Conservation (phyloP, 345 rosid species). For the Gossypioides kirkii region DNA sequence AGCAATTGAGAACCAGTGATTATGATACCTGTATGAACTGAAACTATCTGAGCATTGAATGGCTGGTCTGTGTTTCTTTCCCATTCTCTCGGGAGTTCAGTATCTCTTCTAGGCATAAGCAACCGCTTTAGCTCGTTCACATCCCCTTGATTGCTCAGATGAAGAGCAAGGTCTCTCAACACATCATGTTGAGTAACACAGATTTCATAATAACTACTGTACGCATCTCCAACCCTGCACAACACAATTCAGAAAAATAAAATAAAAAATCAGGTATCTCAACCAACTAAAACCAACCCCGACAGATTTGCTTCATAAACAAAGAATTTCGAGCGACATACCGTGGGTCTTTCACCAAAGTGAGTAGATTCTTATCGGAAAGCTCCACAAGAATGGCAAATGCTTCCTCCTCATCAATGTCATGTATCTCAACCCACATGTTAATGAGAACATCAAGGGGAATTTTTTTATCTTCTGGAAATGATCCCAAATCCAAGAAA, state of each 20-base stretch:
- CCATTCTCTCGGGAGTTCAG: constrained; percentile 69
- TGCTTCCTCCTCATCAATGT: constrained; percentile 52
- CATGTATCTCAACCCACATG: constrained; percentile 79
- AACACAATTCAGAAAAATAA: constrained; percentile 17
- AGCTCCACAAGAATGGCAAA: constrained; percentile 69
- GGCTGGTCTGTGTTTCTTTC: constrained; percentile 55
- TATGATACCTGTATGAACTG: constrained; percentile 63
- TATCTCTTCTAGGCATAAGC: constrained; percentile 70
- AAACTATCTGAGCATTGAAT: constrained; percentile 70
- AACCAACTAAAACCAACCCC: background rate
- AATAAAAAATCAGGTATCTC: constrained; percentile 14
- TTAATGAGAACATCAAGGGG: constrained; percentile 81
- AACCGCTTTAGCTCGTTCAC: constrained; percentile 44
- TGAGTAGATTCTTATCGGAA: constrained; percentile 69
- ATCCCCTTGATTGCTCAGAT: constrained; percentile 40
- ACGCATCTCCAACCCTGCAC: constrained; percentile 62
- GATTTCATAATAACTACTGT: constrained; percentile 65
- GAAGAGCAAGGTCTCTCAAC: constrained; percentile 77
- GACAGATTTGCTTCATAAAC: background rate
- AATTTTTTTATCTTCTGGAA: constrained; percentile 92
- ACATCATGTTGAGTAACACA: constrained; percentile 84
- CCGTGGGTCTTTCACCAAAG: constrained; percentile 77
- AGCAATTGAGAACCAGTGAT: background rate
- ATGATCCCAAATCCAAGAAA: constrained; percentile 90
- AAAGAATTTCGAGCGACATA: constrained; percentile 13